A percentile compares a stretch with the other conserved stretches of the same genome.
Evolutionary conservation across 495 filamentous ascomycete genomes (phyloP).

Genomic region (Penicillium pancosmium): DNA sequence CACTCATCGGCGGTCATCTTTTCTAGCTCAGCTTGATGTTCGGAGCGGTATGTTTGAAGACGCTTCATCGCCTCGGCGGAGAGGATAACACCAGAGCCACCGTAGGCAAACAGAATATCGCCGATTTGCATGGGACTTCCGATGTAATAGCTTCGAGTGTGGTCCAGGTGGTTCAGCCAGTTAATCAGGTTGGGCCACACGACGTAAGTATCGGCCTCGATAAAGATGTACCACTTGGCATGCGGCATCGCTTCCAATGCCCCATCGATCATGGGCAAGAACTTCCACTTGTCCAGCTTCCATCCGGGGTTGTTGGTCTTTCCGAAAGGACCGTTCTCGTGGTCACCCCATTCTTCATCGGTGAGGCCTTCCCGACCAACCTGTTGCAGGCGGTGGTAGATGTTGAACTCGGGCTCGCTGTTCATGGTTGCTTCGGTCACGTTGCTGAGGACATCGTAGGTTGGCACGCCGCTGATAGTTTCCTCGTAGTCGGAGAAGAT

Average conservation of each 20-base stretch:
- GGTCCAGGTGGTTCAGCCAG: slow-evolving; percentile 56
- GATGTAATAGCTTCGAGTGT: slow-evolving; percentile 53
- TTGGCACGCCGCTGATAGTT: slow-evolving; percentile 38
- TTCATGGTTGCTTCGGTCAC: slow-evolving; percentile 35
- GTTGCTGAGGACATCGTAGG: slow-evolving; percentile 45
- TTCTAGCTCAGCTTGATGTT: slow-evolving; percentile 29
- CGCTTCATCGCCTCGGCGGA: slow-evolving; percentile 26
- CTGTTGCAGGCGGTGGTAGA: slow-evolving; percentile 43
- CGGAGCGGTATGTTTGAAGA: slow-evolving; percentile 21
- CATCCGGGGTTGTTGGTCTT: slow-evolving; percentile 52
- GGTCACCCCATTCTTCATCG: slow-evolving; percentile 30
- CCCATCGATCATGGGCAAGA: slow-evolving; percentile 61
- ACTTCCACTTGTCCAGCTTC: slow-evolving; percentile 70
- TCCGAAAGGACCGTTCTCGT: slow-evolving; percentile 39
- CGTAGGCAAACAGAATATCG: slow-evolving; percentile 57
- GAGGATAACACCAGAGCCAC: slow-evolving; percentile 63
- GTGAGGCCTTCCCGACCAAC: slow-evolving; percentile 40
- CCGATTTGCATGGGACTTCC: slow-evolving; percentile 49
- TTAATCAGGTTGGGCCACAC: slow-evolving; percentile 63
- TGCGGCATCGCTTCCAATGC: slow-evolving; percentile 55
- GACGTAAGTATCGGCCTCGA: slow-evolving; percentile 66
- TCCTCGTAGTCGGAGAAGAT: slow-evolving; percentile 54
- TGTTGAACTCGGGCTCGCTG: slow-evolving; percentile 45
- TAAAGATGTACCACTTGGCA: slow-evolving; percentile 65
- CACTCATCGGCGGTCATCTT: slow-evolving; percentile 33